Base-by-base conservation (phyloP, 768 basidiomycete species). In the Hypsizygus marmoreus region DNA sequence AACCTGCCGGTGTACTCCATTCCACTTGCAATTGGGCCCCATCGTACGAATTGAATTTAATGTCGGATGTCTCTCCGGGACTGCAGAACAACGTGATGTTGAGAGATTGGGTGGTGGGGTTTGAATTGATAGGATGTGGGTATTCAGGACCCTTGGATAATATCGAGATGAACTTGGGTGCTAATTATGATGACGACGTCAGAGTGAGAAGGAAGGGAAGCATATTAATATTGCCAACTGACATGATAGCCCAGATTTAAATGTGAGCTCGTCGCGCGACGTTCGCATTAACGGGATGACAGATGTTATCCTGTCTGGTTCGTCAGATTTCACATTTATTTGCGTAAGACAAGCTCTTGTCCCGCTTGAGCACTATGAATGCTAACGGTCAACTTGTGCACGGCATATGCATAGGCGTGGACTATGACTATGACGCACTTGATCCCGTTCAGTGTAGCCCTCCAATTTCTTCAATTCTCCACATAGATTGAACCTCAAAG, bases 301-400 rank as follows among this genome's bases (percentile, higher is more conserved):
- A 23, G 81, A 71, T 20, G 82, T 70, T 56, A 94, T 65, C 40
- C 88, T 77, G 52, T 88, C 84, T 2, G 69, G 43, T 30, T 71
- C 63, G 16, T 69, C 74, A 1, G 60, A 53, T 64, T 87, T 90
- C 54, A 69, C 55, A 56, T 91, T 91, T 25, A 72, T 76, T 55
- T 77, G 79, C 4, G 80, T 85, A 23, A 91, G 69, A 66, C 92
- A 95, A 38, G 82, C 87, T 56, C 84, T 74, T 37, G 88, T 88
- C 17, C 81, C 86, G 16, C 61, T 43, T 14, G 76, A 63, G 67
- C 90, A 93, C 90, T 93, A 55, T 24, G 20, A 40, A 19, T 34
- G 40, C 16, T 29, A 22, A 49, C 40, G 23, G 23, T 6, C 51
- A 28, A 23, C 41, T 30, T 48, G 26, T 41, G 31, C 37, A 20